Evolutionary conservation across 1,284 basidiomycete species (phyloP).

Genomic region (Ganoderma resinaceum): DNA sequence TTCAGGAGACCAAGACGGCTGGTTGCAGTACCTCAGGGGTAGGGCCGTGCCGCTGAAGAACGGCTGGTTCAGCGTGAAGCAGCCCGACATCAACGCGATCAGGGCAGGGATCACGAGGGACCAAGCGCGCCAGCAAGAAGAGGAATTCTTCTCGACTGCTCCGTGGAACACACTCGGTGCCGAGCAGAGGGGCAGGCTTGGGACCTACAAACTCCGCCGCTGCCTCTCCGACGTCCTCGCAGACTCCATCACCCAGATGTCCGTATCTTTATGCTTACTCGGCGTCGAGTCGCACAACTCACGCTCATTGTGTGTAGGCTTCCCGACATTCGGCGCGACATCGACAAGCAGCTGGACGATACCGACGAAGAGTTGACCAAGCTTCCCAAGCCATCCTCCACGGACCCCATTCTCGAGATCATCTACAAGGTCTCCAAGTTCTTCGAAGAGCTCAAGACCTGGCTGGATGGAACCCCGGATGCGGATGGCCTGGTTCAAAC

Average conservation of each 20-base stretch:
- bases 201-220: conserved; percentile 59
- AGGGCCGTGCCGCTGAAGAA: conserved; percentile 58
- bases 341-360: conserved; percentile 50
- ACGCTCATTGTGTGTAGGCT: conserved; percentile 50
- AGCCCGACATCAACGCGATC: conserved; percentile 65
- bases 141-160: conserved; percentile 67
- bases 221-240: conserved; percentile 44
- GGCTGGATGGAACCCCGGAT: conserved; percentile 59
- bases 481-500: conserved; percentile 58
- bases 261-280: background rate
- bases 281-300: background rate
- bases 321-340: conserved; percentile 61
- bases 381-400: conserved; percentile 60
- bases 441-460: conserved; percentile 48
- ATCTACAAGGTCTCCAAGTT: conserved; percentile 54
- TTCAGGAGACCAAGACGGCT: conserved; percentile 58
- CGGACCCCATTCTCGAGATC: conserved; percentile 63
- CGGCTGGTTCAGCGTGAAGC: conserved; percentile 80
- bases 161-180: conserved; percentile 66
- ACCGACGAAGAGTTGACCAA: conserved; percentile 45
- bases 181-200: conserved; percentile 56
- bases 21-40: conserved; percentile 67
- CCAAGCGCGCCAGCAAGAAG: conserved; percentile 65
- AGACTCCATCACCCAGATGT: conserved; percentile 50
- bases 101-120: conserved; percentile 62